phyloP scores from a whole-genome alignment of 164 flowering plant genomes.

The Santalum album region DNA sequence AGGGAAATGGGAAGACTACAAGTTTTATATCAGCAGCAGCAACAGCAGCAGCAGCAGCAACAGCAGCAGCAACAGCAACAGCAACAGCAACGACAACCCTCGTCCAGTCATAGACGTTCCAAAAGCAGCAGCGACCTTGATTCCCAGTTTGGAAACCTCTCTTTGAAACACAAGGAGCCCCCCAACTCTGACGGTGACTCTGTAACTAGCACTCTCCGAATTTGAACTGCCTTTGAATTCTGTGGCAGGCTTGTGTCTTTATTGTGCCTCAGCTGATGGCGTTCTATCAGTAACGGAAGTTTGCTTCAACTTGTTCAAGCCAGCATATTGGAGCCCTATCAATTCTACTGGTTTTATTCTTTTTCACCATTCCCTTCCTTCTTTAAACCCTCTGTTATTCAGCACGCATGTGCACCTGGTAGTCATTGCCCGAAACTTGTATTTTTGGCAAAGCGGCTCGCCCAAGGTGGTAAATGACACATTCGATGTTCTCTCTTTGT shows the following conservation, averaged over 20 bases:
- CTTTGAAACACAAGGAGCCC: conserved; percentile 54
- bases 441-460: conserved; percentile 23
- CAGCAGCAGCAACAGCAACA: too few species aligned
- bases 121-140: conserved; percentile 78
- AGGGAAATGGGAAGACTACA: conserved; percentile 74
- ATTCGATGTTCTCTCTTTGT: background rate
- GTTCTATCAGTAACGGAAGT: too few species aligned
- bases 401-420: conserved; percentile 50
- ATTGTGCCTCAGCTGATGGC: conserved; percentile 6
- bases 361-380: too few species aligned
- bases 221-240: conserved; percentile 14
- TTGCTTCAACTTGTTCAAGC: background rate
- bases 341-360: too few species aligned
- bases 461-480: conserved; percentile 40
- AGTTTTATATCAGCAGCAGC: conserved; percentile 48
- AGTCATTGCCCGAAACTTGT: conserved; percentile 19
- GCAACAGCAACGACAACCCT: too few species aligned
- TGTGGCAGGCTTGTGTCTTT: background rate
- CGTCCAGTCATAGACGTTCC: conserved; percentile 50
- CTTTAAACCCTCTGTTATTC: background rate
- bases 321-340: conserved; percentile 9
- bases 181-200: conserved; percentile 40
- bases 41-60: conserved; percentile 35
- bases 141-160: conserved; percentile 66
- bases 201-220: conserved; percentile 34